Percentiles rank a stretch among this genome's conserved stretches.
phyloP scores from a whole-genome alignment of 192 early-diverging fungal genomes.

The Backusella australiensis region DNA sequence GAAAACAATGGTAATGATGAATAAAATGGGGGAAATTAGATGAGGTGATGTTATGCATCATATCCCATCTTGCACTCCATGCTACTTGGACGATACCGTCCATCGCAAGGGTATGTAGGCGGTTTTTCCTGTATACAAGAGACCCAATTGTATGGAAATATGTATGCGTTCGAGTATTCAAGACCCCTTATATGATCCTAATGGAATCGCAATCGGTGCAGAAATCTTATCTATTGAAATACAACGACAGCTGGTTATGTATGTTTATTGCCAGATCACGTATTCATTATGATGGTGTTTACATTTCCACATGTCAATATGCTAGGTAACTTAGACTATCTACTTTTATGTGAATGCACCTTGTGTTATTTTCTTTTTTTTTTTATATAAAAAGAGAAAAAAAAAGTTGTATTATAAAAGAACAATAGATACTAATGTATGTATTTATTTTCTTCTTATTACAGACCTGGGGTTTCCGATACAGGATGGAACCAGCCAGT shows the following conservation, averaged over 20 bases:
- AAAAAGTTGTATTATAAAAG: not conserved
- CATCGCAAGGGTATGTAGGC: conserved; percentile 35
- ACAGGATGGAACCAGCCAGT: conserved; percentile 38
- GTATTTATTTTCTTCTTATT: not conserved
- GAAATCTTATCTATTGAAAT: conserved; percentile 21
- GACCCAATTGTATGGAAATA: conserved; percentile 34
- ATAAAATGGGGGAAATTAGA: not conserved
- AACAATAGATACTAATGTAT: not conserved
- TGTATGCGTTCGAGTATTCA: conserved; percentile 31
- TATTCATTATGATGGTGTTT: conserved; percentile 43
- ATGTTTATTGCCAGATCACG: conserved; percentile 47
- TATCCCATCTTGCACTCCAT: conserved; percentile 19
- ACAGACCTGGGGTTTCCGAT: conserved; percentile 33
- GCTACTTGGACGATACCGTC: conserved; percentile 25
- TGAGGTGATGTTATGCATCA: conserved; percentile 31
- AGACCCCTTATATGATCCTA: conserved; percentile 13
- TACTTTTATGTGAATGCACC: not conserved
- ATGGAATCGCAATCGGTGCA: conserved; percentile 13
- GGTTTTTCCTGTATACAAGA: conserved; percentile 37
- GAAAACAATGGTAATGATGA: not conserved
- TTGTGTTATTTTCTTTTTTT: not conserved
- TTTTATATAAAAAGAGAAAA: not conserved
- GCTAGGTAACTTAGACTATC: conserved; percentile 20
- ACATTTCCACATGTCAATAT: conserved; percentile 43
- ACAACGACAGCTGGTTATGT: conserved; percentile 31